phyloP scores from a whole-genome alignment of 208 protist species.

The Blechomonas ayalai region DNA sequence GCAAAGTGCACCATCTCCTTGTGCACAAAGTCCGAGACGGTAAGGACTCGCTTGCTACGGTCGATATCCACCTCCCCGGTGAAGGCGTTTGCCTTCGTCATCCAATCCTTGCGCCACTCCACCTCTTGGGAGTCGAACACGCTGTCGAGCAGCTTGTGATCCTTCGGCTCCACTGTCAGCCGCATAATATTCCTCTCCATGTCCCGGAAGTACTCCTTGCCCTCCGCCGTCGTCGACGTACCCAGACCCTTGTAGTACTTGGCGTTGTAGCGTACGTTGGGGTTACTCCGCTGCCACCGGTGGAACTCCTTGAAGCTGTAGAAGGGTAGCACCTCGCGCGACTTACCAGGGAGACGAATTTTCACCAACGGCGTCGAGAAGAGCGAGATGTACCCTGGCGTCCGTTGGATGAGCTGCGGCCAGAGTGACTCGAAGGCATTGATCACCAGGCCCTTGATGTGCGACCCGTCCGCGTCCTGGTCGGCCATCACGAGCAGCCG shows the following conservation, averaged over 20 bases:
- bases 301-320: slow-evolving; percentile 98
- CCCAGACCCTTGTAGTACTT: slow-evolving; percentile 99
- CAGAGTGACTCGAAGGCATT: slow-evolving; percentile 99
- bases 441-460: slow-evolving; percentile 99
- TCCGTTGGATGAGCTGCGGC: slow-evolving; percentile 93
- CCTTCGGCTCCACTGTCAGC: slow-evolving; percentile 84
- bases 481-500: slow-evolving; percentile 99
- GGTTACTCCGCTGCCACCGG: slow-evolving; percentile 86
- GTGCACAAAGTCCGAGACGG: slow-evolving; percentile 96
- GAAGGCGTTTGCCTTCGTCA: slow-evolving; percentile 90
- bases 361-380: slow-evolving; percentile 99
- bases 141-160: slow-evolving; percentile 95
- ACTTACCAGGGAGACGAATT: slow-evolving; percentile 73
- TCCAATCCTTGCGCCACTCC: slow-evolving; percentile 98
- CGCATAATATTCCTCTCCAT: slow-evolving; percentile 92
- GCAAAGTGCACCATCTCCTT: slow-evolving; percentile 99
- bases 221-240: slow-evolving; percentile 95
- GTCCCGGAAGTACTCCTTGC: slow-evolving; percentile 99
- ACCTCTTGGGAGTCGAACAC: slow-evolving; percentile 97
- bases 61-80: slow-evolving; percentile 86
- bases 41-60: slow-evolving; percentile 76
- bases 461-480: slow-evolving; percentile 99
- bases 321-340: slow-evolving; percentile 87
- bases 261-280: slow-evolving; percentile 51
- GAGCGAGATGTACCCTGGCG: slow-evolving; percentile 82